Base-by-base conservation (phyloP, 2,329 filamentous ascomycete genomes). In the Cytospora piceae region DNA sequence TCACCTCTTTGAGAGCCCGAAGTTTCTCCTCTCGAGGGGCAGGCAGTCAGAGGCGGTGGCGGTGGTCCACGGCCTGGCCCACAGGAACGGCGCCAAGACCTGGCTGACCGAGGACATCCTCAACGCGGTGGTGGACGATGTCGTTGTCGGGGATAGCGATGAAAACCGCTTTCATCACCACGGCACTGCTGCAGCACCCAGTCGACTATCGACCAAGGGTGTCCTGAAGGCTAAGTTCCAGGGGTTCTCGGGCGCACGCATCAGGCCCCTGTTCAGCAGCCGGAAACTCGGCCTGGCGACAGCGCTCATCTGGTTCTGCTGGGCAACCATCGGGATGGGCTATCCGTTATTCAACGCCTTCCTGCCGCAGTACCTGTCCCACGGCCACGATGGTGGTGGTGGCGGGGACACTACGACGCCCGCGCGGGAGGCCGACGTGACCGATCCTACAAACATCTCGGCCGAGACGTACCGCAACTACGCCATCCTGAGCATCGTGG, bases 341-440 rank as follows among this genome's bases (percentile, higher is more conserved):
- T 96, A 94, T 73, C 92, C 92, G 0, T 85, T 96, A 1, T 96
- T 94, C 84, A 95, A 95, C 76, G 90, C 91, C 61, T 96, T 96
- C 78, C 83, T 96, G n/a, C 93, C 93, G 0, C 91, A 95, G 71
- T 95, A 95, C 73, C 86, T 96, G 66, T 85, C 88, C 29, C 84
- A 87, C 64, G 83, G 86, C 31, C 39, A 32, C 32, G 34, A 39
- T 8, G 53, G 61, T 24, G 60, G 52, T 17, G 52, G 31, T 37
- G 15, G 9, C 6, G 29, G 27, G 1, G 55, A 37, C 12, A 27
- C 27, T 12, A 27, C 39, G 22, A 12, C 53, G 54, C 8, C 31
- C 4, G 17, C 64, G 17, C 74, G 75, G 22, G 73, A 75, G 57
- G 75, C 78, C 39, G 80, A 69, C 17, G 70, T 74, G 17, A 74